Evolutionary conservation across 148 eudicot species (phyloP), one percentile per base, ranked within the genome.

Genomic region (Chenopodium formosanum): DNA sequence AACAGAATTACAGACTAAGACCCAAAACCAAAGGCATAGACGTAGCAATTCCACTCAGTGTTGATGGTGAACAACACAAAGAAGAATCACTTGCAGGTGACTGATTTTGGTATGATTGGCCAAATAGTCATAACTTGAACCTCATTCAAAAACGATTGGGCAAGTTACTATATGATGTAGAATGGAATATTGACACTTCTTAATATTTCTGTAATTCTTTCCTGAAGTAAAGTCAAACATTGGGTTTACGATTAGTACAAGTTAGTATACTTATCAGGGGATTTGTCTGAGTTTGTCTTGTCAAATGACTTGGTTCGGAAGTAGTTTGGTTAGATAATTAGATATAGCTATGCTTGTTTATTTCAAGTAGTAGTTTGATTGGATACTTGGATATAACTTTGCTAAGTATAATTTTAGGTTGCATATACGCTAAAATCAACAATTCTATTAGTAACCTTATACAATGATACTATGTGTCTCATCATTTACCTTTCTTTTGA

Each of bases 81-180:
- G 58, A 84, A 78, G 73, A 78, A 83, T 0, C 72, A 80, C 22
- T 82, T 88, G 25, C 82, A 87, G 74, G 66, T 89, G 2, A 86
- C 88, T 16, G 88, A 92, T 78, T 86, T 91, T 92, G 94, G 94
- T 92, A 91, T 82, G 97, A 92, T 44, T 91, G 90, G 86, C 86
- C 90, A 52, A 92, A 91, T 48, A 90, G 92, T 60, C 91, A 91
- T 68, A 93, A 93, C 84, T 87, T 90, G 81, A 93, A 91, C 86
- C 86, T 91, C 20, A 84, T 91, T 16, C 97, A 89, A 27, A 7
- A 90, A 77, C 94, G 91, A 83, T 82, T 90, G 9, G 92, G 88
- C 1, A 76, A 84, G 77, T 53, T 76, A 13, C 5, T 83, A 53
- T 86, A 90, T 80, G 89, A 90, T 67, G 85, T 89, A 2, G 92